Evolutionary conservation across 805 yeast species (phyloP).

Genomic region (Monosporozyma siamensis): DNA sequence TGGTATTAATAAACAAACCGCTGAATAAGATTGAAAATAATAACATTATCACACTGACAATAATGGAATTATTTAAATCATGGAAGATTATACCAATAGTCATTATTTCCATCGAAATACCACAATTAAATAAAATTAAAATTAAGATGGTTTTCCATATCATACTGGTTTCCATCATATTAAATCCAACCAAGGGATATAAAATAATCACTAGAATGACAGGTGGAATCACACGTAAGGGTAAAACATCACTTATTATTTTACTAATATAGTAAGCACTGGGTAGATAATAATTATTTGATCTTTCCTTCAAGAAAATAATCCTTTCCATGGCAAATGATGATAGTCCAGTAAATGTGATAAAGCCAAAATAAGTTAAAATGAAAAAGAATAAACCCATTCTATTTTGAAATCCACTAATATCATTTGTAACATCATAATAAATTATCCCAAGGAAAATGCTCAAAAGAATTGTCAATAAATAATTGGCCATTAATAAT

Average conservation of each 20-base stretch:
- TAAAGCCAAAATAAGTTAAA: constrained; percentile 86
- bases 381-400: constrained; percentile 88
- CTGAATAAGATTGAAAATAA: constrained; percentile 85
- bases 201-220: constrained; percentile 65
- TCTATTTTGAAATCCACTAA: constrained; percentile 93
- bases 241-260: constrained; percentile 83
- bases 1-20: constrained; percentile 85
- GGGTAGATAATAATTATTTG: constrained; percentile 89
- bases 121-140: constrained; percentile 73
- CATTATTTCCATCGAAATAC: constrained; percentile 75
- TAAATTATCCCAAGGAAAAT: constrained; percentile 78
- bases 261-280: constrained; percentile 77
- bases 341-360: constrained; percentile 84
- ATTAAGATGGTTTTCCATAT: constrained; percentile 52
- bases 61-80: constrained; percentile 88
- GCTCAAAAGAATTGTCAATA: constrained; percentile 68
- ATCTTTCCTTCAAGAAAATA: constrained; percentile 84
- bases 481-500: constrained; percentile 75
- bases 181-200: constrained; percentile 85
- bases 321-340: constrained; percentile 83
- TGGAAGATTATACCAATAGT: constrained; percentile 80
- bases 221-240: constrained; percentile 89
- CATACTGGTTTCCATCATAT: constrained; percentile 67
- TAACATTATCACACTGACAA: constrained; percentile 74
- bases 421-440: constrained; percentile 75